Conservation (phyloP, 345 rosid genomes). For the Kandelia obovata region DNA sequence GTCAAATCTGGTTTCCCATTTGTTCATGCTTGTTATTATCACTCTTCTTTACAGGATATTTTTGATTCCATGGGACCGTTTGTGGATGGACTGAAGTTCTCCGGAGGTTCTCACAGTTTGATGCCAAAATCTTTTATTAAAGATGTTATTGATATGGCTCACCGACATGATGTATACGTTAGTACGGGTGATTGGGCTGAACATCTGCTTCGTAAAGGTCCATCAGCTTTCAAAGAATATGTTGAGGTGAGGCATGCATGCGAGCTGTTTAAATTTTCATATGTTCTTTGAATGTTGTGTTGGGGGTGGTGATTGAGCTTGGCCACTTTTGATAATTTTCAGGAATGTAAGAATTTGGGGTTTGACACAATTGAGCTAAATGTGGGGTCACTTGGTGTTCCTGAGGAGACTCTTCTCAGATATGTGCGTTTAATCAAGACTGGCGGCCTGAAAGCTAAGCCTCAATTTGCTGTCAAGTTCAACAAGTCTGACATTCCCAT, state of each 20-base stretch:
- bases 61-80: conserved; percentile 82
- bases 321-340: background rate
- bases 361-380: conserved; percentile 84
- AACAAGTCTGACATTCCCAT: conserved; percentile 71
- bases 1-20: background rate
- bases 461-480: conserved; percentile 67
- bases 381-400: conserved; percentile 68
- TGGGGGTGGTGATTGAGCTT: background rate
- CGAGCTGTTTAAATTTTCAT: background rate
- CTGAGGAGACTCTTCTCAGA: conserved; percentile 82
- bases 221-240: conserved; percentile 70
- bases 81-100: conserved; percentile 84
- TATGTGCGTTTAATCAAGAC: conserved; percentile 76
- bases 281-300: background rate
- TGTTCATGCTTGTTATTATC: background rate
- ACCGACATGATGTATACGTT: conserved; percentile 74
- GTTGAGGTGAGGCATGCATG: conserved; percentile 49
- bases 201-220: conserved; percentile 63
- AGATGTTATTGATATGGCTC: conserved; percentile 67
- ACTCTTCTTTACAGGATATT: conserved; percentile 48
- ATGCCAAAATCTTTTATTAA: conserved; percentile 68
- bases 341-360: conserved; percentile 90
- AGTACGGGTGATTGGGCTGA: conserved; percentile 95
- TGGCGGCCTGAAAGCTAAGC: conserved; percentile 80
- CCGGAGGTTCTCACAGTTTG: conserved; percentile 79